phyloP scores from a whole-genome alignment of 2,329 filamentous ascomycete species.

The Penicillium sp. region DNA sequence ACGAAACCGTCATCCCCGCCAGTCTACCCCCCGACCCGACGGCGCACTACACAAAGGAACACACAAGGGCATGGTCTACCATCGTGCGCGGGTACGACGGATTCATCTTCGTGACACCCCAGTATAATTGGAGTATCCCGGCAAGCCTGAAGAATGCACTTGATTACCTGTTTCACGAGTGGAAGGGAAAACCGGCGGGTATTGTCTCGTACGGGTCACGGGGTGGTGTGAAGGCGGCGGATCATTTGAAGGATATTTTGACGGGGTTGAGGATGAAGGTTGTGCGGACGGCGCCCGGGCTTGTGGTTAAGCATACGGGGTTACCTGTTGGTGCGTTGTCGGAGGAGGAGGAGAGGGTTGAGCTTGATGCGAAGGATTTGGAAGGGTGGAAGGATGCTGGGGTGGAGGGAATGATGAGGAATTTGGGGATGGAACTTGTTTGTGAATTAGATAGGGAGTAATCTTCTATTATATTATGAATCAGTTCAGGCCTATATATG shows the following conservation, averaged over 20 bases:
- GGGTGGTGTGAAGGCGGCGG: conserved; percentile 38
- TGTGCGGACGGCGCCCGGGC: conserved; percentile 24
- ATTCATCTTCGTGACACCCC: conserved; percentile 43
- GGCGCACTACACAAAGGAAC: conserved; percentile 30
- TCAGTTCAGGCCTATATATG: background rate
- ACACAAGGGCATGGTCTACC: conserved; percentile 36
- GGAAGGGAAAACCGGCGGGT: conserved; percentile 51
- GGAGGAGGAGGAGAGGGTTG: conserved; percentile 24
- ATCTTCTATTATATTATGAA: conserved; percentile 2
- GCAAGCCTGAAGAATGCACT: conserved; percentile 58
- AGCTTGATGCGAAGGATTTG: conserved; percentile 19
- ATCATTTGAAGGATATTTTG: conserved; percentile 34
- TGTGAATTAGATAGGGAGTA: conserved; percentile 21
- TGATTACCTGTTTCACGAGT: conserved; percentile 57
- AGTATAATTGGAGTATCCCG: conserved; percentile 54
- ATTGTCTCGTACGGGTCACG: conserved; percentile 53
- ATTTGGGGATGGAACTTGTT: conserved; percentile 24
- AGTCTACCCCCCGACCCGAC: conserved; percentile 26
- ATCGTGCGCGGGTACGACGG: conserved; percentile 33
- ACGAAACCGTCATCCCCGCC: conserved; percentile 39
- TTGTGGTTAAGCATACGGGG: conserved; percentile 29
- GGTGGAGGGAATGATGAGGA: conserved; percentile 22
- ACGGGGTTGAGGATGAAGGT: conserved; percentile 34
- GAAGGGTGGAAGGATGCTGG: conserved; percentile 20
- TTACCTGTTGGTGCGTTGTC: conserved; percentile 15